Evolutionary conservation across 176 grass and related monocot species (phyloP), one percentile per base, ranked within the genome.

Genomic region (Phoenix roebelenii): DNA sequence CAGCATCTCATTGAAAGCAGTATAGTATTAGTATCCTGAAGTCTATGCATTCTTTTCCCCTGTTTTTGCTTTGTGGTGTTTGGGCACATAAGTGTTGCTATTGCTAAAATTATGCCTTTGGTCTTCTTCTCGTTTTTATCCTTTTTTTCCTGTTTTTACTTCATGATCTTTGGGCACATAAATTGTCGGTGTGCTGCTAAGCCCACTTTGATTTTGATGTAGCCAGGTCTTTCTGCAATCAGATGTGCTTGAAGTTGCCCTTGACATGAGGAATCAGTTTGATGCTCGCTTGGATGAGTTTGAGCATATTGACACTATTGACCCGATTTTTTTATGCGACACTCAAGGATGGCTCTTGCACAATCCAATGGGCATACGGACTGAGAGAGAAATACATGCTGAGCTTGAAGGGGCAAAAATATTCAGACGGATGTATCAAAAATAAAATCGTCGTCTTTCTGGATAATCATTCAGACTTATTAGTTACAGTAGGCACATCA

Each of bases 371-470:
- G 81, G 87, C 39, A 97, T 91, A 75, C 66, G 81, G 55, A 97
- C 92, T 7, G 87, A 97, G 69, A 82, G 84, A 77, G 92, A 91
- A 69, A 85, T 97, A 52, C 87, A 97, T 85, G 92, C 84, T 0
- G 83, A 88, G 63, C 67, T 85, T 16, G 87, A 91, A 88, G 81
- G 92, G 18, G 78, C 78, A 19, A 88, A 66, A 16, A 97, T 97
- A 74, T 91, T 91, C 70, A 88, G 87, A 73, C 70, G 92, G 51
- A 82, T 97, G 78, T 97, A 97, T 61, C 75, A 90, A 69, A 97
- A 96, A 51, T 71, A 57, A 25, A 83, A 52, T 12, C 77, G 59
- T 58, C 7, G 49, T 63, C 50, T 17, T 76, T 58, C 35, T 44
- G 35, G 7, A 44, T 44, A 12, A 44, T 44, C 35, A 3, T 44